phyloP scores from a whole-genome alignment of 2,329 filamentous ascomycete genomes.

The Pyrenophora graminea region DNA sequence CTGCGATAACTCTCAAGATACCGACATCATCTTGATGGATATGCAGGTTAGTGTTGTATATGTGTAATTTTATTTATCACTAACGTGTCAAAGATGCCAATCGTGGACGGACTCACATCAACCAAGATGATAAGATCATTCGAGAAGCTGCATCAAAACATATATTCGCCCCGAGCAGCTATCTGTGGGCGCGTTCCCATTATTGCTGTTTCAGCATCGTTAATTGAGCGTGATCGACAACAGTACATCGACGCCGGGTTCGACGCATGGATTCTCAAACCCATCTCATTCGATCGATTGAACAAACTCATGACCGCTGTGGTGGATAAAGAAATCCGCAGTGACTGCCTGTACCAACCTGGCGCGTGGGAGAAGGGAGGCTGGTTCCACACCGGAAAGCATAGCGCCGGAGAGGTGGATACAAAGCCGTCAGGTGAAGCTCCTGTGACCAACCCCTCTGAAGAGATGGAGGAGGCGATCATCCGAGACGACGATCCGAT shows the following conservation, averaged over 20 bases:
- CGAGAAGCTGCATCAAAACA: conserved; percentile 61
- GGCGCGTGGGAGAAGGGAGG: conserved; percentile 85
- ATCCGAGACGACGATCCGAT: conserved; percentile 26
- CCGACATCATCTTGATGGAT: conserved; percentile 87
- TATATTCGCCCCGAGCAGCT: conserved; percentile 63
- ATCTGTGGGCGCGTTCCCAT: conserved; percentile 73
- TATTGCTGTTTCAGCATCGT: conserved; percentile 83
- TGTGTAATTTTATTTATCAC: not conserved
- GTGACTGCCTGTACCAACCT: conserved; percentile 67
- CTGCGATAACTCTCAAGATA: conserved; percentile 63
- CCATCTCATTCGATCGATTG: conserved; percentile 78
- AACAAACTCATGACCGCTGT: conserved; percentile 72
- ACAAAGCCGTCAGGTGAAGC: conserved; percentile 41
- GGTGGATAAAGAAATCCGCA: conserved; percentile 61
- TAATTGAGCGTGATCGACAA: conserved; percentile 70
- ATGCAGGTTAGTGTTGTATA: conserved; percentile 71
- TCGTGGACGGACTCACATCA: conserved; percentile 80
- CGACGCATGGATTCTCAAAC: conserved; percentile 89
- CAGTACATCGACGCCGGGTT: conserved; percentile 79
- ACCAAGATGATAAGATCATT: conserved; percentile 81
- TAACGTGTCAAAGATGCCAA: conserved; percentile 72
- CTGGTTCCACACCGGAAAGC: conserved; percentile 67
- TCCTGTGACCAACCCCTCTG: conserved; percentile 25
- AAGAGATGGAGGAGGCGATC: conserved; percentile 22
- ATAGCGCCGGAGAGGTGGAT: conserved; percentile 43